A percentile compares a stretch with the other conserved stretches of the same genome.
Conservation (phyloP, 129 eudicot genomes). For the Helianthus tuberosus region DNA sequence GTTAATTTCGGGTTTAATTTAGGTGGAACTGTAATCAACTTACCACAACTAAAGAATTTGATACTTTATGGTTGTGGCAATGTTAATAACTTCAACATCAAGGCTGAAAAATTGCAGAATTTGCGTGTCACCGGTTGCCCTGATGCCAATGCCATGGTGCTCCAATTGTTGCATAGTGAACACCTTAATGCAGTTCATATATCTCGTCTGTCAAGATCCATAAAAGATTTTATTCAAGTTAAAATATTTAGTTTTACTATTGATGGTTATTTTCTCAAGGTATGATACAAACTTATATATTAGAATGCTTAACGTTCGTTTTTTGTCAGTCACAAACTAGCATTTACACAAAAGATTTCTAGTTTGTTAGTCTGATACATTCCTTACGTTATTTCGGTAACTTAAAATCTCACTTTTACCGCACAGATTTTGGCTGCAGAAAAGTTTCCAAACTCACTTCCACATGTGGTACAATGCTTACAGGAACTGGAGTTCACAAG, state of each 20-base stretch:
- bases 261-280: constrained; percentile 12
- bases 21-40: not conserved
- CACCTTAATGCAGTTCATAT: not conserved
- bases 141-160: too few relatives aligned
- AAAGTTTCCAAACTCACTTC: too few relatives aligned
- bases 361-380: too few relatives aligned
- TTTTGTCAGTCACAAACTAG: not conserved
- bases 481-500: too few relatives aligned
- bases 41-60: too few relatives aligned
- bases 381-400: not conserved
- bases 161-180: too few relatives aligned
- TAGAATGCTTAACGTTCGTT: not conserved
- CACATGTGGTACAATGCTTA: too few relatives aligned
- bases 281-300: too few relatives aligned
- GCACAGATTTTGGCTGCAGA: constrained; percentile 17
- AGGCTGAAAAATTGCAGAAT: too few relatives aligned
- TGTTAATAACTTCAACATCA: too few relatives aligned
- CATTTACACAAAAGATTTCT: not conserved
- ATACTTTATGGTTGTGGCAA: too few relatives aligned
- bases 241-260: not conserved
- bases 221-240: not conserved
- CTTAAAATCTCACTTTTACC: not conserved
- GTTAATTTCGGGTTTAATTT: constrained; percentile 8
- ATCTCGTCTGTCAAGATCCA: not conserved
- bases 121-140: too few relatives aligned